These are phyloP conservation scores for Bjerkandera adusta DNA, from an alignment of 1,284 basidiomycete genomes.

Conservation along the genomic window DNA sequence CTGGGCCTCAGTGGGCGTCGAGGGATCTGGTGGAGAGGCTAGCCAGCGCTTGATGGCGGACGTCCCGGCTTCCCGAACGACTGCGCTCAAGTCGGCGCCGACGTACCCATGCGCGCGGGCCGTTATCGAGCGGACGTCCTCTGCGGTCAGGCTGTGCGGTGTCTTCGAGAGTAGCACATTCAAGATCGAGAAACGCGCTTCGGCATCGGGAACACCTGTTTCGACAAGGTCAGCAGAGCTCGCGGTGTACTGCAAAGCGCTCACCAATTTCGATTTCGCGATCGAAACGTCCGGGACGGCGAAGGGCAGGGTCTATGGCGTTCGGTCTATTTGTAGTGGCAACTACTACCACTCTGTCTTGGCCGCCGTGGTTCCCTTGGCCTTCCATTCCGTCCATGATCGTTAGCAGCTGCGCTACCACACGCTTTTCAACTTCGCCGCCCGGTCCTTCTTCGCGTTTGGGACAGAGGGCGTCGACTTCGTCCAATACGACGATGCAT, in stretches of 20 bases:
- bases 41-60: constrained; percentile 86
- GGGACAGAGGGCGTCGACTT: constrained; percentile 95
- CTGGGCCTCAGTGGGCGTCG: constrained; percentile 32
- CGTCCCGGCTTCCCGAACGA: constrained; percentile 93
- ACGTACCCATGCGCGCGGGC: constrained; percentile 93
- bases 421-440: constrained; percentile 93
- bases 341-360: constrained; percentile 83
- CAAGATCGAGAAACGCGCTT: constrained; percentile 82
- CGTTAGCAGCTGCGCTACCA: constrained; percentile 94
- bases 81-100: constrained; percentile 91
- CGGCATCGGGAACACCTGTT: constrained; percentile 84
- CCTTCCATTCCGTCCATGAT: constrained; percentile 92
- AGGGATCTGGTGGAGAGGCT: constrained; percentile 26
- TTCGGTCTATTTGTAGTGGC: constrained; percentile 98
- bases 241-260: constrained; percentile 15
- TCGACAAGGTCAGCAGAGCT: constrained; percentile 4
- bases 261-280: constrained; percentile 95
- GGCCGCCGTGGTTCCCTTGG: constrained; percentile 37
- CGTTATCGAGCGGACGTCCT: constrained; percentile 68
- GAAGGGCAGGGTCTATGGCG: constrained; percentile 93
- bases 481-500: constrained; percentile 93
- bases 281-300: constrained; percentile 94
- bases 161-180: constrained; percentile 78
- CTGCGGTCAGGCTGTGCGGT: constrained; percentile 68
- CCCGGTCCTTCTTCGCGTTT: constrained; percentile 84